phyloP scores from a whole-genome alignment of 495 filamentous ascomycete species.

The Ramalina intermedia region DNA sequence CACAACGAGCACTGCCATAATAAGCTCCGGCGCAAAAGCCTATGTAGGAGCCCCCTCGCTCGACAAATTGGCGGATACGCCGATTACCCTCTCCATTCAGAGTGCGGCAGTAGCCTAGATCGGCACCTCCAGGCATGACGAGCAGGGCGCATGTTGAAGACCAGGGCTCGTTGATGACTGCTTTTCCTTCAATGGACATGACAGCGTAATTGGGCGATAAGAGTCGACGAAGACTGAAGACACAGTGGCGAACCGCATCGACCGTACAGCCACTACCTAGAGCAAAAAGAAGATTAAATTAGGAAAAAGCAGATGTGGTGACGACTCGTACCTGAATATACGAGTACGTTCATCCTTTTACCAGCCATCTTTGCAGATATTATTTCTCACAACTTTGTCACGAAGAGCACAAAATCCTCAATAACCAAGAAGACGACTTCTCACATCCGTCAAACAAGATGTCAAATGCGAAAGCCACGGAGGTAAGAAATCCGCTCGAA shows the following conservation, averaged over 20 bases:
- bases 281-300: conserved; percentile 1
- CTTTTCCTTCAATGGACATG: conserved; percentile 62
- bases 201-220: conserved; percentile 92
- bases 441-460: conserved; percentile 17
- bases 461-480: conserved; percentile 33
- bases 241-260: conserved; percentile 77
- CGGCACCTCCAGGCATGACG: conserved; percentile 89
- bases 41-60: conserved; percentile 70
- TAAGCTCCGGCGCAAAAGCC: conserved; percentile 94
- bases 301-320: conserved; percentile 7
- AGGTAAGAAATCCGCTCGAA: conserved; percentile 28
- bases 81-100: conserved; percentile 83
- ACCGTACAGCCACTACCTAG: conserved; percentile 71
- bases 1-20: conserved; percentile 66
- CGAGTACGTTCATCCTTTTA: conserved; percentile 67
- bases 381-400: background rate
- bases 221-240: conserved; percentile 75
- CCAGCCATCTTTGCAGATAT: conserved; percentile 31
- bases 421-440: background rate
- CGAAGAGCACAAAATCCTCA: background rate
- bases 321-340: conserved; percentile 56
- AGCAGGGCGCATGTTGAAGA: conserved; percentile 70
- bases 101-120: conserved; percentile 76
- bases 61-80: conserved; percentile 69
- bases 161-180: conserved; percentile 87